phyloP scores from a whole-genome alignment of 169 alveolate genomes.

The Neospora caninum region DNA sequence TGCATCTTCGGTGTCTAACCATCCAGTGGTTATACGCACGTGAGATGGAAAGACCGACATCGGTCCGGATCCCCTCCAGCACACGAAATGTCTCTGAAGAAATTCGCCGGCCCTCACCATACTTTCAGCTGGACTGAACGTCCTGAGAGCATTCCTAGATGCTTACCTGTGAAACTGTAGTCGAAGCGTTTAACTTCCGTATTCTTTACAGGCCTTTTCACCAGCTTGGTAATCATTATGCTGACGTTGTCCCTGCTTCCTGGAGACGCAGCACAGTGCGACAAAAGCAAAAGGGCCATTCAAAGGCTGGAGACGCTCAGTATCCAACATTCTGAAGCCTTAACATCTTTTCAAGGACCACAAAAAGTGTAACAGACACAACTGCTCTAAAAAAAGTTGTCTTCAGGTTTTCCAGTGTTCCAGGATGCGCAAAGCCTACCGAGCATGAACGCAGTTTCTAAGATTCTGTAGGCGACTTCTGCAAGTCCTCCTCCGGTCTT shows the following conservation, averaged over 20 bases:
- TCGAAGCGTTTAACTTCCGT: constrained; percentile 28
- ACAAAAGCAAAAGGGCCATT: not conserved
- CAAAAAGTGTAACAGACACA: no score
- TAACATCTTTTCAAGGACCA: no score
- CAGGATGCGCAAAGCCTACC: not conserved
- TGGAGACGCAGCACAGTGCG: not conserved
- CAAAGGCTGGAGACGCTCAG: not conserved
- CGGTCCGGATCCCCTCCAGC: no score
- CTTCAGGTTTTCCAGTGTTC: no score
- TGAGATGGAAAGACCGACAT: no score
- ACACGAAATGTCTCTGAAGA: no score
- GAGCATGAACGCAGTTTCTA: not conserved
- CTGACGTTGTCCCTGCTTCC: constrained; percentile 45
- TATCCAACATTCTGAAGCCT: no score
- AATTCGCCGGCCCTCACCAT: no score
- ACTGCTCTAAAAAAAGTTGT: no score
- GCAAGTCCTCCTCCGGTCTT: not conserved
- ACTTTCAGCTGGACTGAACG: no score
- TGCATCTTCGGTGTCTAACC: not conserved
- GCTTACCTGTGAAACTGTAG: constrained; percentile 52
- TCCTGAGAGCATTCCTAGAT: not conserved
- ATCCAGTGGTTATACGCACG: not conserved
- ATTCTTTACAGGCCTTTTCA: constrained; percentile 10
- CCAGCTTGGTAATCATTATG: constrained; percentile 36
- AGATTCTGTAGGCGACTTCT: not conserved